Percentiles rank a stretch among this genome's conserved stretches.
Conservation (phyloP, 1,284 basidiomycete species). For the Tausonia pullulans region DNA sequence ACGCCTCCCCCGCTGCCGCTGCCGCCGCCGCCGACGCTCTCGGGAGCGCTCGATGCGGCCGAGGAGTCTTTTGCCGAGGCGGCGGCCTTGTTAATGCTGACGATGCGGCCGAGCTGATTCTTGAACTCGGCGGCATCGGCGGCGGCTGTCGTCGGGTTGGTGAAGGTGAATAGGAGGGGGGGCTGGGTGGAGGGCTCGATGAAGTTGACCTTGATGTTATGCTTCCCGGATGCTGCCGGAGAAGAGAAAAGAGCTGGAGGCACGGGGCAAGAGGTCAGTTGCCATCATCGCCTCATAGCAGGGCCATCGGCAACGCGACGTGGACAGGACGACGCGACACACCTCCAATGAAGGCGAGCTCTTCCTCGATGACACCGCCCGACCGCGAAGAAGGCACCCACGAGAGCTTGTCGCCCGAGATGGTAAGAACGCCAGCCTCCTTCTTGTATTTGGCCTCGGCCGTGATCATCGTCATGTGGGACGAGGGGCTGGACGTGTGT, state of each 20-base stretch:
- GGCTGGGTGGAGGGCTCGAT: slow-evolving; percentile 56
- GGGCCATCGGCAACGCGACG: neutral
- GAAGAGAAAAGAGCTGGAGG: slow-evolving; percentile 60
- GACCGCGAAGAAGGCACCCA: slow-evolving; percentile 55
- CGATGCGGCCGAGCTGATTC: slow-evolving; percentile 56
- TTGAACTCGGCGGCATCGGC: slow-evolving; percentile 67
- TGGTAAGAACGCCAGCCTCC: slow-evolving; percentile 53
- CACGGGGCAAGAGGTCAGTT: neutral
- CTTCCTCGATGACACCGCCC: slow-evolving; percentile 49
- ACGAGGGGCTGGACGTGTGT: too few relatives aligned
- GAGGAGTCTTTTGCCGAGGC: neutral
- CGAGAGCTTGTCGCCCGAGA: slow-evolving; percentile 53
- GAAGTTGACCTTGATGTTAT: slow-evolving; percentile 28
- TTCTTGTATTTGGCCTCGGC: slow-evolving; percentile 73
- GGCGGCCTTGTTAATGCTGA: slow-evolving; percentile 31
- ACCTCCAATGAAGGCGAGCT: slow-evolving; percentile 28
- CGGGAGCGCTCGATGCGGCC: slow-evolving; percentile 22
- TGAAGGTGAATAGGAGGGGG: slow-evolving; percentile 51
- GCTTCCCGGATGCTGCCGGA: slow-evolving; percentile 51
- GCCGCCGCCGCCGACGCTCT: slow-evolving; percentile 31
- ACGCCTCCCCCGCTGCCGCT: neutral
- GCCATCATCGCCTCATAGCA: too few relatives aligned
- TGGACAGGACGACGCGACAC: neutral
- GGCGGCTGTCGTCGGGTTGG: slow-evolving; percentile 43
- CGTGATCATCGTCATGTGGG: neutral